Evolutionary conservation across 768 basidiomycete species (phyloP).

Genomic region (Pleurotus ostreatus): DNA sequence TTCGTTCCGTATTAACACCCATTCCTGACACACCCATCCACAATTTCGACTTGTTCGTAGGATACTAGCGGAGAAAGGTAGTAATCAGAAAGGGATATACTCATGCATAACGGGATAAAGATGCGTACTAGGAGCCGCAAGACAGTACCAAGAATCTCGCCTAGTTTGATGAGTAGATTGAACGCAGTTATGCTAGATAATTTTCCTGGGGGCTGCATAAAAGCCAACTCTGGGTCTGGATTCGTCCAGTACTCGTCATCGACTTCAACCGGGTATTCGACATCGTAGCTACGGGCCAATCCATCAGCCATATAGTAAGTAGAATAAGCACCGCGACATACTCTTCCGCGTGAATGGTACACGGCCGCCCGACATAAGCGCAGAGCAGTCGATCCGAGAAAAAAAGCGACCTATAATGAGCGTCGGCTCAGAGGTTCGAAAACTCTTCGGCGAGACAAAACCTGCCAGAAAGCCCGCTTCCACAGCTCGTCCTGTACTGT

Average conservation of each 20-base stretch:
- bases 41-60: conserved; percentile 46
- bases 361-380: conserved; percentile 49
- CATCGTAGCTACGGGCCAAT: conserved; percentile 42
- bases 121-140: conserved; percentile 47
- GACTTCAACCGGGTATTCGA: conserved; percentile 55
- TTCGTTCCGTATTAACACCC: conserved; percentile 43
- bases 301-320: background rate
- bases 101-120: background rate
- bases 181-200: conserved; percentile 45
- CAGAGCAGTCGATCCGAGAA: conserved; percentile 19
- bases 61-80: conserved; percentile 35
- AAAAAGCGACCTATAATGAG: conserved; percentile 15
- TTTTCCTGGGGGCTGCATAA: conserved; percentile 50
- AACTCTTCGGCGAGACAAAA: background rate
- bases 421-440: background rate
- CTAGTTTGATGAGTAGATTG: conserved; percentile 40
- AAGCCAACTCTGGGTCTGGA: conserved; percentile 34
- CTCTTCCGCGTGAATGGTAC: conserved; percentile 57
- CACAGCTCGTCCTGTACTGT: conserved; percentile 55
- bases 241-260: conserved; percentile 68
- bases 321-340: conserved; percentile 22
- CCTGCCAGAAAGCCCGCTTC: conserved; percentile 50
- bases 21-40: conserved; percentile 27
- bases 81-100: background rate
- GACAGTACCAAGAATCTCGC: conserved; percentile 46